A percentile compares a stretch with the other conserved stretches of the same genome.
phyloP scores from a whole-genome alignment of 371 early-diverging fungal genomes.

The Actinomucor elegans region DNA sequence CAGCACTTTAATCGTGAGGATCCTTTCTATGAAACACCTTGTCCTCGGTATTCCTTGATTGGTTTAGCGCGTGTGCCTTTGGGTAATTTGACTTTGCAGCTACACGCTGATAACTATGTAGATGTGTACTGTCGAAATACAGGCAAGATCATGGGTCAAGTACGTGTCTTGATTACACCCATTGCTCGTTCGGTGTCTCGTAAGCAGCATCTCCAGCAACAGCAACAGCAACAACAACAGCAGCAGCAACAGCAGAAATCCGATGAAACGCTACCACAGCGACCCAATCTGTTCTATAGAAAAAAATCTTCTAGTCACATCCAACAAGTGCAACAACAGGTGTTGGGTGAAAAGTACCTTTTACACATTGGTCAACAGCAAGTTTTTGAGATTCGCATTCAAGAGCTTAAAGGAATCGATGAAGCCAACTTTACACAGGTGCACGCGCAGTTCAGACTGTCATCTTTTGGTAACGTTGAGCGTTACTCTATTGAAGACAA shows the following conservation, averaged over 20 bases:
- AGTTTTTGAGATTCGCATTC: conserved; percentile 70
- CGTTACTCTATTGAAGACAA: conserved; percentile 46
- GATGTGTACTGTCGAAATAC: conserved; percentile 63
- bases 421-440: conserved; percentile 69
- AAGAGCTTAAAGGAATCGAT: conserved; percentile 59
- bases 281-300: conserved; percentile 3
- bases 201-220: conserved; percentile 5
- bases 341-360: conserved; percentile 17
- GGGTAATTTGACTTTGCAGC: conserved; percentile 47
- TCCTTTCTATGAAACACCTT: conserved; percentile 64
- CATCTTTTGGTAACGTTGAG: conserved; percentile 53
- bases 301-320: background rate
- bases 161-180: conserved; percentile 48
- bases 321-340: background rate
- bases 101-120: conserved; percentile 52
- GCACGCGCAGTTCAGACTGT: conserved; percentile 74
- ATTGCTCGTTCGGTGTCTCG: conserved; percentile 31
- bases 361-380: conserved; percentile 53
- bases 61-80: conserved; percentile 58
- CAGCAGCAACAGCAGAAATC: background rate
- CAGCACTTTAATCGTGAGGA: conserved; percentile 54
- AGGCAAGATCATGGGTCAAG: conserved; percentile 49
- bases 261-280: background rate
- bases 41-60: conserved; percentile 58
- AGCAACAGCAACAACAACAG: background rate